Evolutionary conservation across 2,329 filamentous ascomycete species (phyloP).

Genomic region (Paracoccidioides brasiliensis): DNA sequence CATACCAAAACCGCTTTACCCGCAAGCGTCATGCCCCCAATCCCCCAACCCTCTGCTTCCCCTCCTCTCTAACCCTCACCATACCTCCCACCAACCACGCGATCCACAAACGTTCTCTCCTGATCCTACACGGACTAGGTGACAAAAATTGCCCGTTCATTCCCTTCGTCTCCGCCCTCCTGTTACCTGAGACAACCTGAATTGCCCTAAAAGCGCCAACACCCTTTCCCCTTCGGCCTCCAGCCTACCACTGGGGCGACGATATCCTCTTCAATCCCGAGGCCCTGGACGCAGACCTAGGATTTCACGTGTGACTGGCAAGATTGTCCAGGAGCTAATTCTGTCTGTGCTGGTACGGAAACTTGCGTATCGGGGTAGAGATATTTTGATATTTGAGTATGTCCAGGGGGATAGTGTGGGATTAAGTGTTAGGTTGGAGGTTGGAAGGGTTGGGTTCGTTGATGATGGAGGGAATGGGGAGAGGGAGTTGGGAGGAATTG

Average conservation of each 20-base stretch:
- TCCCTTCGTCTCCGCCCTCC: conserved; percentile 52
- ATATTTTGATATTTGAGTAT: conserved; percentile 53
- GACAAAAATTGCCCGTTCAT: conserved; percentile 63
- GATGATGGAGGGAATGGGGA: conserved; percentile 14
- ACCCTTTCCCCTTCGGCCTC: conserved; percentile 54
- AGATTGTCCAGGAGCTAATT: conserved; percentile 42
- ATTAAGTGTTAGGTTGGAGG: conserved; percentile 40
- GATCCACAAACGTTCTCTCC: conserved; percentile 56
- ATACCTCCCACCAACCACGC: conserved; percentile 30
- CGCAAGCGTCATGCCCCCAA: conserved; percentile 23
- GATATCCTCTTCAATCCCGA: conserved; percentile 47
- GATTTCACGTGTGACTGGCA: conserved; percentile 39
- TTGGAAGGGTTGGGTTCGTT: conserved; percentile 16
- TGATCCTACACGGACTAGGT: conserved; percentile 75
- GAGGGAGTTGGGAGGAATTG: conserved; percentile 25
- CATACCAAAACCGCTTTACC: neutral
- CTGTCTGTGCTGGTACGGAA: conserved; percentile 38
- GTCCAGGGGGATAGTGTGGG: conserved; percentile 55
- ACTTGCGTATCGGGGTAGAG: conserved; percentile 47
- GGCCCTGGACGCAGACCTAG: conserved; percentile 48
- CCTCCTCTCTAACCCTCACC: conserved; percentile 27
- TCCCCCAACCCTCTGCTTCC: conserved; percentile 29
- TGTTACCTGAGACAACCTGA: conserved; percentile 63
- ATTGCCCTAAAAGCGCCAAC: conserved; percentile 61
- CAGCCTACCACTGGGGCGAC: conserved; percentile 59